These are phyloP conservation scores for Candida montana DNA, from an alignment of 805 yeast species.

Conservation along the genomic window DNA sequence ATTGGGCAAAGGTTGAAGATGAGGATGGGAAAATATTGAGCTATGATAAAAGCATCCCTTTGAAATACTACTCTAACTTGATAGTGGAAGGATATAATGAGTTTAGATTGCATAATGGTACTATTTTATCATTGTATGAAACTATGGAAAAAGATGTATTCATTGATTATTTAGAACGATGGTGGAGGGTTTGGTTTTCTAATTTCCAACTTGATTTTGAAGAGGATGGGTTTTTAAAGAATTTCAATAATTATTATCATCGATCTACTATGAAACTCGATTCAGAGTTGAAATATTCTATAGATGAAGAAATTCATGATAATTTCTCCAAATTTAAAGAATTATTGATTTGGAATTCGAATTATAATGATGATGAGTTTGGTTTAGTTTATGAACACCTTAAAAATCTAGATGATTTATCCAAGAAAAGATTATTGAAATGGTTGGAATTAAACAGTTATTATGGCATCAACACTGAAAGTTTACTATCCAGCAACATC, in stretches of 20 bases:
- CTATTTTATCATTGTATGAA: conserved; percentile 13
- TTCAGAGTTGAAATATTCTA: conserved; percentile 10
- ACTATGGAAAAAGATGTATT: conserved; percentile 18
- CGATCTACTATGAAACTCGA: conserved; percentile 24
- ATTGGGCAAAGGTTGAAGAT: conserved; percentile 16
- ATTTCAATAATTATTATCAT: conserved; percentile 20
- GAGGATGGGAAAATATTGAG: conserved; percentile 9
- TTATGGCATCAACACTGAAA: conserved; percentile 13
- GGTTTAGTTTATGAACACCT: conserved; percentile 21
- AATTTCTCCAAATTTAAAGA: conserved; percentile 14
- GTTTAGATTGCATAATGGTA: conserved; percentile 22
- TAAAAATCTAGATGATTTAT: conserved; percentile 4
- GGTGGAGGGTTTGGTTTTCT: conserved; percentile 36
- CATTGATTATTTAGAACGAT: conserved; percentile 17
- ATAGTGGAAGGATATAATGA: conserved; percentile 25
- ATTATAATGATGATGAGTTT: conserved; percentile 7
- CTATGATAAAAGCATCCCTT: conserved; percentile 20
- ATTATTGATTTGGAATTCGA: conserved; percentile 15
- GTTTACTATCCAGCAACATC: conserved; percentile 14
- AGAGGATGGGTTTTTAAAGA: conserved; percentile 31
- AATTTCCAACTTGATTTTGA: conserved; percentile 24
- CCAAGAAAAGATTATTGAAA: conserved; percentile 13
- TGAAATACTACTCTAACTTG: conserved; percentile 21
- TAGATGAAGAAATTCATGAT: conserved; percentile 10
- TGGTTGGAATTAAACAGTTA: conserved; percentile 18